Percentiles rank a stretch among this genome's conserved stretches.
These are phyloP conservation scores for Galerina marginata DNA, from an alignment of 768 basidiomycete genomes.

Conservation along the genomic window DNA sequence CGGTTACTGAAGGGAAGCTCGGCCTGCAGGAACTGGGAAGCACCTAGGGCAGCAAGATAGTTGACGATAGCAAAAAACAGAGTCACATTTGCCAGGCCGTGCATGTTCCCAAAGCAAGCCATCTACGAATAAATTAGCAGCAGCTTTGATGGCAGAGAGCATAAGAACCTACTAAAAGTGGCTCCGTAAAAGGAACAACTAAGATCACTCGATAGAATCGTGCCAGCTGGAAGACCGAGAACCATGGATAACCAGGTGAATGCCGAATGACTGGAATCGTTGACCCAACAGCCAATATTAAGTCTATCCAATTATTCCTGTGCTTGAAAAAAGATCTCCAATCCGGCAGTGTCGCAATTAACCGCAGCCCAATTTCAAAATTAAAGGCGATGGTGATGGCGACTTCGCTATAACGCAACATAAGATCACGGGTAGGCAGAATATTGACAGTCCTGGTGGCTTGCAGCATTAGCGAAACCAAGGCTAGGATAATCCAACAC, in stretches of 20 bases:
- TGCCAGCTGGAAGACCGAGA: conserved; percentile 84
- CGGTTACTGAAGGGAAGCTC: conserved; percentile 59
- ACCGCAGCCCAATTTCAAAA: conserved; percentile 81
- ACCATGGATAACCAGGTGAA: conserved; percentile 79
- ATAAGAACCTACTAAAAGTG: conserved; percentile 63
- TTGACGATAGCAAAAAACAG: conserved; percentile 89
- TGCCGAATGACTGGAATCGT: conserved; percentile 73
- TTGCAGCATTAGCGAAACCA: conserved; percentile 73
- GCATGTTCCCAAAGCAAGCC: conserved; percentile 90
- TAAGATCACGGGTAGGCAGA: conserved; percentile 44
- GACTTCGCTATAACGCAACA: conserved; percentile 72
- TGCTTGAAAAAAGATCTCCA: conserved; percentile 80
- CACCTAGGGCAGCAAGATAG: conserved; percentile 82
- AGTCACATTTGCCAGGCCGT: conserved; percentile 90
- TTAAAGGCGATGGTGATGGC: conserved; percentile 85
- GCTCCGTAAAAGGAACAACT: conserved; percentile 90
- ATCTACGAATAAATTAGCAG: conserved; percentile 49
- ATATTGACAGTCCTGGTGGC: conserved; percentile 66
- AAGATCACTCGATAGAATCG: conserved; percentile 94
- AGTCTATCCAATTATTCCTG: conserved; percentile 77
- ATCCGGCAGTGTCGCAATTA: conserved; percentile 74
- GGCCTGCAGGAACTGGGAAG: conserved; percentile 84
- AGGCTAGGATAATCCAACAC: conserved; percentile 79
- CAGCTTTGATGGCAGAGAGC: not conserved
- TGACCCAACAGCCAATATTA: conserved; percentile 73